Base-by-base conservation (phyloP, 2,329 filamentous ascomycete genomes). In the Bisporella sp. region DNA sequence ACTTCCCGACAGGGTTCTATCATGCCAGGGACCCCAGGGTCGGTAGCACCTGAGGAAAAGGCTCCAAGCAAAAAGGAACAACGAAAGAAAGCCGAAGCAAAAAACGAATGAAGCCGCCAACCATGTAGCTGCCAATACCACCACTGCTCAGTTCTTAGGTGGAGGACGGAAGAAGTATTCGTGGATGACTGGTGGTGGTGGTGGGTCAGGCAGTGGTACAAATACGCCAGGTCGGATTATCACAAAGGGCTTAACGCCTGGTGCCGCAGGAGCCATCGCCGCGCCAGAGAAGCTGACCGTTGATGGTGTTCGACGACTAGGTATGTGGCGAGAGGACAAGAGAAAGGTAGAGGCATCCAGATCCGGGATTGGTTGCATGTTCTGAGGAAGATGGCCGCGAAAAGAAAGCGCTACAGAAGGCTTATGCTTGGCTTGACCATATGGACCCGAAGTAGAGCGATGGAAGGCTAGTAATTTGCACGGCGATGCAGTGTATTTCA, bases 61-160 rank as follows among this genome's bases (percentile, higher is more conserved):
- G 76, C 82, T 4, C 76, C 88, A 47, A 87, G 85, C 4, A 96
- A 96, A 75, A 96, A 96, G 71, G 90, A 96, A 66, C 76, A 85
- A 64, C 89, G 85, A 67, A 86, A 84, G 56, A 77, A 85, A 58
- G 79, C 82, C n/a, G 84, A 89, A 53, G 73, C 75, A 4, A 88
- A n/a, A 87, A 79, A 84, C 28, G 35, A 86, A 82, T 0, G 89
- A 95, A 62, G 85, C 85, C 13, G 84, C 84, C 52, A 87, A 85
- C 57, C 89, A 92, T 57, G 82, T 84, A 28, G 87, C 85, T 55
- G 89, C 92, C 30, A 96, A 96, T 64, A 77, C 82, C 49, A 96
- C 91, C 0, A 88, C 88, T 49, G 83, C 81, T 55, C 79, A 89
- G 72, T 88, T 88, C 1, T 77, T 90, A 41, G 85, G 85, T 50